A percentile compares a stretch with the other conserved stretches of the same genome.
These are phyloP conservation scores for Neostapfia colusana DNA, from an alignment of 176 grass and related monocot species.

Conservation along the genomic window DNA sequence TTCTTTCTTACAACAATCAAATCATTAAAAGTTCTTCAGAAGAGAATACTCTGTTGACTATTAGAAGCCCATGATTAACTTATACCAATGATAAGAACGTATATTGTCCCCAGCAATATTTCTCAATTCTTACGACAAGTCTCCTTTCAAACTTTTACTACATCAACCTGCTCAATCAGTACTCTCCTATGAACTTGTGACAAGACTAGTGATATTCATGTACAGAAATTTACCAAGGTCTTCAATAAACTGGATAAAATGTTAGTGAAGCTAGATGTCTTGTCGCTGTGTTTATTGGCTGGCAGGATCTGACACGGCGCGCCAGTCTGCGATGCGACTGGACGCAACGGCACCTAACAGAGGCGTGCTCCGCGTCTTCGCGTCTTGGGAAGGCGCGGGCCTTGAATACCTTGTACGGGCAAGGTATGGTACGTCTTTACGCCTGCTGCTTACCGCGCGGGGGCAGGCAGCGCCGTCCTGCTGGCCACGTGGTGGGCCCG, in stretches of 20 bases:
- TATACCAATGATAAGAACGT: background rate
- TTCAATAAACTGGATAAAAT: conserved; percentile 1
- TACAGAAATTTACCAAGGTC: background rate
- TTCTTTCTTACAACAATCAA: conserved; percentile 3
- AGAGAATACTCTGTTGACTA: background rate
- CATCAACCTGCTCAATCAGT: background rate
- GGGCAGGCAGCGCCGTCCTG: no score
- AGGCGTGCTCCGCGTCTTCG: no score
- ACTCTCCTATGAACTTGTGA: conserved; percentile 11
- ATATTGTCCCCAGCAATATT: background rate
- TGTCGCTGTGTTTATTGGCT: no score
- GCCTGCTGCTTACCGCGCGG: no score
- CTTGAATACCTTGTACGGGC: no score
- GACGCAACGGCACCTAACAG: no score
- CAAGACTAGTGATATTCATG: background rate
- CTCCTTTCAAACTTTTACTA: background rate
- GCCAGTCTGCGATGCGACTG: no score
- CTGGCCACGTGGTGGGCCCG: no score
- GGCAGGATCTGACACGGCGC: no score
- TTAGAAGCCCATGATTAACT: background rate
- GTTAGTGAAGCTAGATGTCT: background rate
- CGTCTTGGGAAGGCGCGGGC: no score
- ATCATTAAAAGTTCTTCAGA: background rate
- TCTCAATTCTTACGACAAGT: conserved; percentile 6
- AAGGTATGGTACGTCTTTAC: no score